Conservation (phyloP, 2,329 filamentous ascomycete species). For the Rhytidhysteron rufulum region DNA sequence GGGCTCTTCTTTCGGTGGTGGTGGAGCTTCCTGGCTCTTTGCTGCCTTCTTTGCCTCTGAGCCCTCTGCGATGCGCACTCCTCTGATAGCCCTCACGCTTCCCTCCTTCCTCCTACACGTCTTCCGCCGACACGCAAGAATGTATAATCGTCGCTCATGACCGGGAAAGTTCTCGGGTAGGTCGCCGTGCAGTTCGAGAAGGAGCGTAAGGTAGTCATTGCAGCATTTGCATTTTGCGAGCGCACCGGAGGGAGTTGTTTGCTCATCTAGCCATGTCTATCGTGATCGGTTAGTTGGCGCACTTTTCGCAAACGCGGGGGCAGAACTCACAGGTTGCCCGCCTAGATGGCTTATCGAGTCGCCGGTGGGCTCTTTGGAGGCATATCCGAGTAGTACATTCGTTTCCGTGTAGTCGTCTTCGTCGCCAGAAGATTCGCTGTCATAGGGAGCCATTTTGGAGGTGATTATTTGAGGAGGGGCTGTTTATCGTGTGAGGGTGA, state of each 20-base stretch:
- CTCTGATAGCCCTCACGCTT: slow-evolving; percentile 72
- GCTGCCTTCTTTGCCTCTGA: slow-evolving; percentile 7
- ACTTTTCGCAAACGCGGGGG: neutral
- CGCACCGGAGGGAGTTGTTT: slow-evolving; percentile 66
- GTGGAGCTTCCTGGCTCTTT: slow-evolving; percentile 17
- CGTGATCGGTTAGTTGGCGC: slow-evolving; percentile 7
- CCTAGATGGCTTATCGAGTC: slow-evolving; percentile 87
- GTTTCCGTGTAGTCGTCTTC: slow-evolving; percentile 73
- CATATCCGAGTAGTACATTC: slow-evolving; percentile 85
- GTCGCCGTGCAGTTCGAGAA: slow-evolving; percentile 89
- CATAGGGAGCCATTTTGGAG: slow-evolving; percentile 68
- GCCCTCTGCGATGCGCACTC: slow-evolving; percentile 53
- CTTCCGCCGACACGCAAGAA: slow-evolving; percentile 77
- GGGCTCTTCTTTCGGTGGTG: slow-evolving; percentile 20
- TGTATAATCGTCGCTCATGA: slow-evolving; percentile 82
- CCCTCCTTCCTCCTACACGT: slow-evolving; percentile 78
- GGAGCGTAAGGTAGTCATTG: slow-evolving; percentile 74
- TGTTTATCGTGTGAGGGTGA: neutral
- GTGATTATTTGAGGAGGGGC: neutral
- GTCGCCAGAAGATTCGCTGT: slow-evolving; percentile 75
- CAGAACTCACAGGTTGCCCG: slow-evolving; percentile 71
- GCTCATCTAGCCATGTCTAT: slow-evolving; percentile 76
- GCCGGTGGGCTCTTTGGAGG: slow-evolving; percentile 71
- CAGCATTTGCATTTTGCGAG: slow-evolving; percentile 85
- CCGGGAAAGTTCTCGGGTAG: slow-evolving; percentile 80